A percentile compares a stretch with the other conserved stretches of the same genome.
Conservation (phyloP, 1,284 basidiomycete species). For the Boletus calvinii region DNA sequence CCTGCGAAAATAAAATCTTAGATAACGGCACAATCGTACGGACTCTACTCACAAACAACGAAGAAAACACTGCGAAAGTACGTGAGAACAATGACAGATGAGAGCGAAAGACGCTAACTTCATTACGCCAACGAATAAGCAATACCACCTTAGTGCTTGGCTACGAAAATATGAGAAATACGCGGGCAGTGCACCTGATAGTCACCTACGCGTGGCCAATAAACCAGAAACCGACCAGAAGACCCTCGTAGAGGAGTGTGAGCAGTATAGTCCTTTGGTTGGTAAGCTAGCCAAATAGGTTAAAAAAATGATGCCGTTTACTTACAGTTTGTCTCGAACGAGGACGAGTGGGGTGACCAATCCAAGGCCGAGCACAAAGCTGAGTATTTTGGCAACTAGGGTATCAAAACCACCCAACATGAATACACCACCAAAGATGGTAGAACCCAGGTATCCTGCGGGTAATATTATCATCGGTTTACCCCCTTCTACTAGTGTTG, state of each 20-base stretch:
- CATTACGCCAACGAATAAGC: slow-evolving; percentile 78
- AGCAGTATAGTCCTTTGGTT: slow-evolving; percentile 69
- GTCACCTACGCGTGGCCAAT: slow-evolving; percentile 70
- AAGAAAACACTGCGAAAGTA: slow-evolving; percentile 59
- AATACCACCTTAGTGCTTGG: slow-evolving; percentile 74
- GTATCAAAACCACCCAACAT: slow-evolving; percentile 78
- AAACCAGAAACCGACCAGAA: slow-evolving; percentile 83
- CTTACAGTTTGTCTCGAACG: slow-evolving; percentile 80
- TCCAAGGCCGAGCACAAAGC: slow-evolving; percentile 76
- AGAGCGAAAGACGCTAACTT: slow-evolving; percentile 51
- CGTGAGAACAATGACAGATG: slow-evolving; percentile 16
- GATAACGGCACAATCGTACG: not conserved
- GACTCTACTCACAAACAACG: slow-evolving; percentile 60
- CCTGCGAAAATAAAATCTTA: slow-evolving; percentile 42
- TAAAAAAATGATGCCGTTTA: slow-evolving; percentile 14
- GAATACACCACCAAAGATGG: slow-evolving; percentile 74
- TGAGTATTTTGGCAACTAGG: slow-evolving; percentile 77
- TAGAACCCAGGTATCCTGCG: slow-evolving; percentile 77
- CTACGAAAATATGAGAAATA: slow-evolving; percentile 35
- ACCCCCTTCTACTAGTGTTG: slow-evolving; percentile 74
- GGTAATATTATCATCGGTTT: slow-evolving; percentile 65
- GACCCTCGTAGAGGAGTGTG: slow-evolving; percentile 68
- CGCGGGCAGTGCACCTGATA: slow-evolving; percentile 15
- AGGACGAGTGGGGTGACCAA: slow-evolving; percentile 70
- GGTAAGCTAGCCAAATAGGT: slow-evolving; percentile 11